A percentile compares a stretch with the other conserved stretches of the same genome.
phyloP scores from a whole-genome alignment of 2,329 filamentous ascomycete species.

The Microcyclosporella mali region DNA sequence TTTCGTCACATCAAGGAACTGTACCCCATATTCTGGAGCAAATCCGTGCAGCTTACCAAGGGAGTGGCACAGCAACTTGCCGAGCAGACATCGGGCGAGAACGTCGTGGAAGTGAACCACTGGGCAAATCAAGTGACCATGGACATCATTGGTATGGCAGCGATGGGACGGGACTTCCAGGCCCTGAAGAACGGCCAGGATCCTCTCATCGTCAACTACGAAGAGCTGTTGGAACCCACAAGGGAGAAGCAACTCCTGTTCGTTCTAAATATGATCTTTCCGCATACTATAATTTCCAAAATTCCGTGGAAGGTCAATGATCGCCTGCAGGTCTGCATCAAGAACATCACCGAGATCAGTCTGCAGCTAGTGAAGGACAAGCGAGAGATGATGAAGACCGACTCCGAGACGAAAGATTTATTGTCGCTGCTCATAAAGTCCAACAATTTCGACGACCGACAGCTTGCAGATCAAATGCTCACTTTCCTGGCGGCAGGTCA shows the following conservation, averaged over 20 bases:
- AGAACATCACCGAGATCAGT: constrained; percentile 38
- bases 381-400: constrained; percentile 34
- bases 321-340: constrained; percentile 23
- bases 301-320: constrained; percentile 46
- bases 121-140: constrained; percentile 41
- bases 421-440: constrained; percentile 47
- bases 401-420: constrained; percentile 34
- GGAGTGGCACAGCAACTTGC: constrained; percentile 53
- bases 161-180: constrained; percentile 40
- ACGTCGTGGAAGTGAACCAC: constrained; percentile 37
- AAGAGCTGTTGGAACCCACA: constrained; percentile 42
- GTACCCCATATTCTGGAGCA: constrained; percentile 69
- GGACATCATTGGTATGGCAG: constrained; percentile 44
- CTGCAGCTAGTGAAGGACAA: constrained; percentile 45
- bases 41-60: constrained; percentile 61
- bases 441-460: constrained; percentile 47
- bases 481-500: constrained; percentile 57
- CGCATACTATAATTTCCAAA: constrained; percentile 33
- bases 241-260: constrained; percentile 45
- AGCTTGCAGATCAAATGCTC: constrained; percentile 50
- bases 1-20: constrained; percentile 79
- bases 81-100: constrained; percentile 16
- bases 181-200: constrained; percentile 38
- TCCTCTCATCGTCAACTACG: constrained; percentile 38
- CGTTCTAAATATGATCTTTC: constrained; percentile 34